phyloP scores from a whole-genome alignment of 768 basidiomycete species.

The Psilocybe tampanensis region DNA sequence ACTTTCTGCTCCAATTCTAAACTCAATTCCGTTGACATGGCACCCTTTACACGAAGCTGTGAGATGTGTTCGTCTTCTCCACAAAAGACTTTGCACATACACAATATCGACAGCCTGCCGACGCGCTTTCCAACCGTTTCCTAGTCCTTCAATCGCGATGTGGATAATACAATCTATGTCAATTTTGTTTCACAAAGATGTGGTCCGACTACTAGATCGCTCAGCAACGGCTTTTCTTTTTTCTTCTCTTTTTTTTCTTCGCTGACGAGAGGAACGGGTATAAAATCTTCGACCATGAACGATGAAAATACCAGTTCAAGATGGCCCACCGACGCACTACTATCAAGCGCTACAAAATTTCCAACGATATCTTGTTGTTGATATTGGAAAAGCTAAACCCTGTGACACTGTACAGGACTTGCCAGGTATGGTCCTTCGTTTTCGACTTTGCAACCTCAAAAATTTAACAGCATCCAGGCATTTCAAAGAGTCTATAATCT shows the following conservation, averaged over 20 bases:
- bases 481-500: slow-evolving; percentile 47
- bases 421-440: slow-evolving; percentile 39
- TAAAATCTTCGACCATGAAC: slow-evolving; percentile 45
- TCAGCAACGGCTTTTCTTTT: slow-evolving; percentile 47
- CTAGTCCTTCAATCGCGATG: slow-evolving; percentile 41
- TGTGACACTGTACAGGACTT: slow-evolving; percentile 46
- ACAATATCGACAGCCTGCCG: slow-evolving; percentile 52
- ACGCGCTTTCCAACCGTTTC: slow-evolving; percentile 45
- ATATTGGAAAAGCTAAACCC: slow-evolving; percentile 54
- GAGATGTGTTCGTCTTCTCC: slow-evolving; percentile 36
- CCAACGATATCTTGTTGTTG: slow-evolving; percentile 52
- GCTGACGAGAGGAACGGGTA: slow-evolving; percentile 36
- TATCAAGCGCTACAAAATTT: slow-evolving; percentile 48
- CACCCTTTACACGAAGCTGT: slow-evolving; percentile 44
- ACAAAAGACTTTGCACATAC: slow-evolving; percentile 51
- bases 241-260: slow-evolving; percentile 43
- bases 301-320: slow-evolving; percentile 33
- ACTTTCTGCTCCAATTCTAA: slow-evolving; percentile 39
- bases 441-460: slow-evolving; percentile 1
- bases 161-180: slow-evolving; percentile 45
- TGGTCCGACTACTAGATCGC: slow-evolving; percentile 39
- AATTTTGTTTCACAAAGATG: slow-evolving; percentile 40
- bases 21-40: slow-evolving; percentile 57
- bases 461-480: slow-evolving; percentile 33
- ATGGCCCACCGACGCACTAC: slow-evolving; percentile 50